Percentiles rank a stretch among this genome's conserved stretches.
phyloP scores from a whole-genome alignment of 2,329 filamentous ascomycete species.

The Talaromyces sp. region DNA sequence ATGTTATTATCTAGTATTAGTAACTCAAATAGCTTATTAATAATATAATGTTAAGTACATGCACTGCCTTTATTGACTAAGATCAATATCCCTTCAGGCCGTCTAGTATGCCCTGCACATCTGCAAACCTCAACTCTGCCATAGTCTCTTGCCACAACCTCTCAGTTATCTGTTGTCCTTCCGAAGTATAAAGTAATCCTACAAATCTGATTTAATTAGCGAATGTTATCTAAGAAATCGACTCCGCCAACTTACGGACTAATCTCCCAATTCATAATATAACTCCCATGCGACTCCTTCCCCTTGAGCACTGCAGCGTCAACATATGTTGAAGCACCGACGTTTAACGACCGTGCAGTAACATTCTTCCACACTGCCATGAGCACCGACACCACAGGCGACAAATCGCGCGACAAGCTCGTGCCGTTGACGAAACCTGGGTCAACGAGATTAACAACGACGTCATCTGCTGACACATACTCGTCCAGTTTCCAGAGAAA shows the following conservation, averaged over 20 bases:
- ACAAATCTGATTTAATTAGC: neutral
- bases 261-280: neutral
- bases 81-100: neutral
- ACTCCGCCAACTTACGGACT: neutral
- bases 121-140: neutral
- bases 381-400: neutral
- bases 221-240: neutral
- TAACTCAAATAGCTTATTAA: neutral
- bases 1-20: neutral
- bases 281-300: neutral
- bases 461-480: conserved; percentile 35
- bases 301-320: neutral
- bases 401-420: conserved; percentile 19
- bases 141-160: neutral
- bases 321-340: neutral
- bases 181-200: neutral
- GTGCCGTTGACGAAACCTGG: conserved; percentile 44
- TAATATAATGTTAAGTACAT: neutral
- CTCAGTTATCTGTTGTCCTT: neutral
- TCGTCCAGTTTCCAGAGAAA: conserved; percentile 35
- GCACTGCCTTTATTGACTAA: neutral
- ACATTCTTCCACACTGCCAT: neutral
- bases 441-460: conserved; percentile 44
- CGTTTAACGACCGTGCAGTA: neutral
- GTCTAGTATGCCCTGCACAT: neutral